Conservation (phyloP, 78 protist species). For the Dictyostelium discoideum region dicty_2.7 NC_007088.5:6590501-6591000, state of each 20-base stretch:
- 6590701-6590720: background rate
- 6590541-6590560: background rate
- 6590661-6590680: background rate
- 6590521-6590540: background rate
- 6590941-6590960: background rate
- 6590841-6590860: background rate
- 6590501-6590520: background rate
- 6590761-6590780: background rate
- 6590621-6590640: too few species aligned
- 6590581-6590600: too few species aligned
- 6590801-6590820: background rate
- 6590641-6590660: background rate
- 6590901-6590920: background rate
- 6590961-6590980: background rate
- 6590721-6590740: background rate
- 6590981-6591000: background rate
- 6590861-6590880: background rate
- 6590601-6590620: background rate
- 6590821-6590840: constrained; percentile 12
- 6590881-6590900: background rate
- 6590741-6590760: background rate
- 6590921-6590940: background rate
- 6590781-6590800: constrained; percentile 7
- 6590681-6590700: background rate
- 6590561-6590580: too few species aligned